Evolutionary conservation across 495 filamentous ascomycete genomes (phyloP).

Genomic region (Xylaria palmicola): DNA sequence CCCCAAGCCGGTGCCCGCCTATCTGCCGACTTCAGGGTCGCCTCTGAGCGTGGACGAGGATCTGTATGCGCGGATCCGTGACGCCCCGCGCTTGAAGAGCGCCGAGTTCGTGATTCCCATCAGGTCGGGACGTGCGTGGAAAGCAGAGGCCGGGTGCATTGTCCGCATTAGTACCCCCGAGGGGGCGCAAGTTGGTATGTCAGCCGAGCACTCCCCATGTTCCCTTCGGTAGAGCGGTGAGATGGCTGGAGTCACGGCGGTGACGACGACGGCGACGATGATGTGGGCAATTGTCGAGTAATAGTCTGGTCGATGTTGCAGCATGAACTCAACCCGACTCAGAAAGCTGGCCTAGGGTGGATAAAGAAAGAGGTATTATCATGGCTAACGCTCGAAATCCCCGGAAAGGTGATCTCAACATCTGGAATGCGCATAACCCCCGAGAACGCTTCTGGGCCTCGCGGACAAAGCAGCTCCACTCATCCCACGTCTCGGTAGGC

Average conservation of each 20-base stretch:
- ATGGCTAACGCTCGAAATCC: background rate
- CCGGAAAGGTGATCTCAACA: constrained; percentile 64
- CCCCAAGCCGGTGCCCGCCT: constrained; percentile 46
- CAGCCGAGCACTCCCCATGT: background rate
- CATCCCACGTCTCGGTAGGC: constrained; percentile 64
- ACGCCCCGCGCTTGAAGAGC: constrained; percentile 31
- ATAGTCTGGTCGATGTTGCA: background rate
- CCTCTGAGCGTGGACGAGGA: constrained; percentile 43
- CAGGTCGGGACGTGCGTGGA: constrained; percentile 63
- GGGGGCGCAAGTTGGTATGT: constrained; percentile 65
- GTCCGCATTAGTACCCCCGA: constrained; percentile 70
- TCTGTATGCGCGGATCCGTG: constrained; percentile 41
- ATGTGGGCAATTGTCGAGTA: background rate
- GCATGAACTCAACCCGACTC: background rate
- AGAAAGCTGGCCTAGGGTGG: background rate
- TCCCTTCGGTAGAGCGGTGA: background rate
- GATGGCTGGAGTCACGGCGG: background rate
- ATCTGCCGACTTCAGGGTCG: constrained; percentile 44
- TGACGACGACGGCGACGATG: background rate
- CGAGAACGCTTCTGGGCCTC: constrained; percentile 78
- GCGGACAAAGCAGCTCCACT: constrained; percentile 74
- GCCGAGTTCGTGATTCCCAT: constrained; percentile 51
- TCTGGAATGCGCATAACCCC: constrained; percentile 74
- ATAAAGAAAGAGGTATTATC: background rate
- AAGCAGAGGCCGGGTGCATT: constrained; percentile 60